Conservation (phyloP, 2,329 filamentous ascomycete species). For the Alternaria rosae region DNA sequence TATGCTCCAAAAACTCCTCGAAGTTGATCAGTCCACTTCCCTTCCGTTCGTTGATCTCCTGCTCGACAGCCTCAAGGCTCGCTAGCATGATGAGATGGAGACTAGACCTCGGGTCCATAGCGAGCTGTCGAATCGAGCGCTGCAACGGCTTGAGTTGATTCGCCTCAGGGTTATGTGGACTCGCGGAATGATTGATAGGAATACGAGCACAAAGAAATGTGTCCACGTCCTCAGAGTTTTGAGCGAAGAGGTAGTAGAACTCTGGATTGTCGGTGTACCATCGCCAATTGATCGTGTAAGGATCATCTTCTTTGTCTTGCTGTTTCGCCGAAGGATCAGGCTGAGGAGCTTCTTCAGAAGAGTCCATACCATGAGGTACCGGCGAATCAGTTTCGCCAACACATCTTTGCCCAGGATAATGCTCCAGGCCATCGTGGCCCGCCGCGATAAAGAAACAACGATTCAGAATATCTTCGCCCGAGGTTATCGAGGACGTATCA, state of each 20-base stretch:
- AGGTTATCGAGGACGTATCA: constrained; percentile 5
- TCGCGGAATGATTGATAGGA: constrained; percentile 12
- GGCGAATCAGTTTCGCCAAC: neutral
- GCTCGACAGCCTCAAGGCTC: constrained; percentile 69
- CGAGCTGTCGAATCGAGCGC: constrained; percentile 28
- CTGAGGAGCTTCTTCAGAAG: neutral
- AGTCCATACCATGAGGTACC: neutral
- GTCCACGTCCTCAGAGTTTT: constrained; percentile 1
- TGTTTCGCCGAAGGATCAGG: neutral
- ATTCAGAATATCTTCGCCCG: neutral
- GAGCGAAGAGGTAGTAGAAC: constrained; percentile 20
- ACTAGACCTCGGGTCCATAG: constrained; percentile 23
- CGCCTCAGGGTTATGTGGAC: constrained; percentile 21
- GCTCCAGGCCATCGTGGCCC: constrained; percentile 4
- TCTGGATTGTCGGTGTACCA: constrained; percentile 26
- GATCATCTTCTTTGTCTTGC: neutral
- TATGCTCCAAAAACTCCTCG: constrained; percentile 79
- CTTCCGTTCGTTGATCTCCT: constrained; percentile 73
- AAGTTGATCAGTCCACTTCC: constrained; percentile 80
- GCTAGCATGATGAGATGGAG: constrained; percentile 51
- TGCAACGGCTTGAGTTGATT: constrained; percentile 22
- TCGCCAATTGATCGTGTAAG: constrained; percentile 3
- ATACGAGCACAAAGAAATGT: neutral
- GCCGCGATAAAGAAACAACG: constrained; percentile 5
- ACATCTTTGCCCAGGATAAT: neutral